These are phyloP conservation scores for Backusella liffmaniae DNA, from an alignment of 192 early-diverging fungal genomes.

Conservation along the genomic window DNA sequence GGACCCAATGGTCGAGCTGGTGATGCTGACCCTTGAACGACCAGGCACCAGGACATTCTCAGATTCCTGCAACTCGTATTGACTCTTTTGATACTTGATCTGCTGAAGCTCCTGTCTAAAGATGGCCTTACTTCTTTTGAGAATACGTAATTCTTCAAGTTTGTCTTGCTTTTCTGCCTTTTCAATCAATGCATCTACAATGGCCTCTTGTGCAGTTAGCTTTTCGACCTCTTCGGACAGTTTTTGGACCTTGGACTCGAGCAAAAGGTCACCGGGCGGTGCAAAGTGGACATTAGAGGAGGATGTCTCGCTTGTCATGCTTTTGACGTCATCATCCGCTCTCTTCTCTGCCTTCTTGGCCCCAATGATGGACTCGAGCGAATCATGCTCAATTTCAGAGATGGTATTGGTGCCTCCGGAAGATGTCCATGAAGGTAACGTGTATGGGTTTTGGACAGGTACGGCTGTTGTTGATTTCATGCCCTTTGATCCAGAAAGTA, in stretches of 20 bases:
- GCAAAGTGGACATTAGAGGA: constrained; percentile 55
- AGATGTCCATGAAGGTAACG: constrained; percentile 27
- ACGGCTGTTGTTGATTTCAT: constrained; percentile 29
- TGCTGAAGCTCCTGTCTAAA: constrained; percentile 57
- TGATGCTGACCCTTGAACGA: constrained; percentile 49
- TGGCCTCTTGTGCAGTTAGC: constrained; percentile 61
- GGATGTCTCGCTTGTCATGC: constrained; percentile 6
- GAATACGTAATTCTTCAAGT: constrained; percentile 56
- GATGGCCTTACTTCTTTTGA: constrained; percentile 55
- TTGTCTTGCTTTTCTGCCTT: constrained; percentile 53
- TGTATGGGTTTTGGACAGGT: constrained; percentile 19
- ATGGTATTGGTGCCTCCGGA: constrained; percentile 23
- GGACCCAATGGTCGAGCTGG: constrained; percentile 47
- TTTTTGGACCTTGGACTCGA: constrained; percentile 50
- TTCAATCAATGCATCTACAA: constrained; percentile 62
- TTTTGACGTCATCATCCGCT: neutral
- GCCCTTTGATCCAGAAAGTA: constrained; percentile 14
- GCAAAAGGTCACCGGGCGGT: constrained; percentile 68
- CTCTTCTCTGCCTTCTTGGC: neutral
- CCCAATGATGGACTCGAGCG: constrained; percentile 9
- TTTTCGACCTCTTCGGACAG: constrained; percentile 55
- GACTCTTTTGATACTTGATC: constrained; percentile 59
- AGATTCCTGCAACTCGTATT: constrained; percentile 54
- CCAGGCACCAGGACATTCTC: constrained; percentile 62
- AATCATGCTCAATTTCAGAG: constrained; percentile 24